Evolutionary conservation across 805 yeast genomes (phyloP).

Genomic region (Lipomyces yamadae): DNA sequence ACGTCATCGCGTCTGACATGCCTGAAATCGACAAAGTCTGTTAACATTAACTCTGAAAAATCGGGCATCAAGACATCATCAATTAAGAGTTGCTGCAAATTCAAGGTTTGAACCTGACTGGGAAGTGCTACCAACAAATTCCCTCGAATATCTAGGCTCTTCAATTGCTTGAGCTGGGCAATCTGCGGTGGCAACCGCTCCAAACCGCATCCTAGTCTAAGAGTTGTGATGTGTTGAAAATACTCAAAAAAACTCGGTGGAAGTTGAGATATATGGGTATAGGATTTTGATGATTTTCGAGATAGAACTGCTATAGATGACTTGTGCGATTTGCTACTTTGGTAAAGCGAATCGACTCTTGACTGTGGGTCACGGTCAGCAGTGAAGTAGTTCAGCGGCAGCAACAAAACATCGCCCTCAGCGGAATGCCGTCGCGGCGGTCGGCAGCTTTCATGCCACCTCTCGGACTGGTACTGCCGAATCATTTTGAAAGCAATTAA

Average conservation of each 20-base stretch:
- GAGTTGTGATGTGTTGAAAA: constrained; percentile 25
- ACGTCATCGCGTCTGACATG: neutral
- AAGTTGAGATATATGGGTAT: constrained; percentile 29
- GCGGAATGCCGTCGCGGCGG: constrained; percentile 17
- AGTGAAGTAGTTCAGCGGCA: constrained; percentile 19
- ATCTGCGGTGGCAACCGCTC: constrained; percentile 34
- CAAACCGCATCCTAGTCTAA: constrained; percentile 30
- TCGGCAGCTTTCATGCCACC: constrained; percentile 19
- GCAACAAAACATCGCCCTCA: constrained; percentile 13
- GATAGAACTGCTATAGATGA: constrained; percentile 25
- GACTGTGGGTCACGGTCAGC: constrained; percentile 6
- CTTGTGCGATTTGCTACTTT: constrained; percentile 18
- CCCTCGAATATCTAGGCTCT: constrained; percentile 24
- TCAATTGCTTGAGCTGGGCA: constrained; percentile 20
- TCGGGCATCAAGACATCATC: constrained; percentile 31
- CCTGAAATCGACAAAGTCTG: constrained; percentile 24
- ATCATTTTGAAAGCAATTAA: constrained; percentile 8
- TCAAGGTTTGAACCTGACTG: constrained; percentile 22
- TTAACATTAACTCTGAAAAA: constrained; percentile 27
- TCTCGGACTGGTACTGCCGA: constrained; percentile 18
- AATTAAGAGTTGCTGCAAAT: constrained; percentile 23
- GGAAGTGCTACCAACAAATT: constrained; percentile 29
- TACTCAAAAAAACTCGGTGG: constrained; percentile 32
- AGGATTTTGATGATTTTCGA: constrained; percentile 17
- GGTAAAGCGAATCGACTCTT: constrained; percentile 17